A percentile compares a stretch with the other conserved stretches of the same genome.
phyloP scores from a whole-genome alignment of 2,329 filamentous ascomycete genomes.

The Ophiostoma sp. region DNA sequence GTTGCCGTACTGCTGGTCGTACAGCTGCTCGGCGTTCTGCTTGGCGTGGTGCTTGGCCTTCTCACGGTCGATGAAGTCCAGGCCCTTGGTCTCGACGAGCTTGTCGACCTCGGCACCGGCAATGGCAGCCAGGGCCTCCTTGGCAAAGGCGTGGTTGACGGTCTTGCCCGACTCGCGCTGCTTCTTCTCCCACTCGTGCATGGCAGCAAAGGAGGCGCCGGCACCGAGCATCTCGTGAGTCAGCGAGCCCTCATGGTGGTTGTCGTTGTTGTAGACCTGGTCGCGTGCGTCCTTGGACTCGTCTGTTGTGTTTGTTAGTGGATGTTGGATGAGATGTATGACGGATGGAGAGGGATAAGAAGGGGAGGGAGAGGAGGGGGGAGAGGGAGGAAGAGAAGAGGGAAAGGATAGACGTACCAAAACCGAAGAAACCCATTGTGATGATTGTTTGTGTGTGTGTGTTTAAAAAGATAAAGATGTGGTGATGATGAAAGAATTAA shows the following conservation, averaged over 20 bases:
- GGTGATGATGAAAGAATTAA: not conserved
- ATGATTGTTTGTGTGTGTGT: constrained; percentile 7
- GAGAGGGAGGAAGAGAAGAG: no score
- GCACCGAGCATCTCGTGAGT: constrained; percentile 71
- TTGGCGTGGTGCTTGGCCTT: constrained; percentile 55
- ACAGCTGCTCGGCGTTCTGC: constrained; percentile 54
- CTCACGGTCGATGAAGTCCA: constrained; percentile 54
- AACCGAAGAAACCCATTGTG: constrained; percentile 28
- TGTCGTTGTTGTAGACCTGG: constrained; percentile 38
- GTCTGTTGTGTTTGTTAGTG: constrained; percentile 31
- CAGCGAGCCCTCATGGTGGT: constrained; percentile 54
- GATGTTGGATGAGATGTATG: not conserved
- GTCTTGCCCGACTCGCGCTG: constrained; percentile 66
- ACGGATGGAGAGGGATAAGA: not conserved
- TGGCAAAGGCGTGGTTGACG: constrained; percentile 68
- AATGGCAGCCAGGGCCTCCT: constrained; percentile 68
- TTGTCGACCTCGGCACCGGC: constrained; percentile 72
- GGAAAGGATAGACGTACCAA: constrained; percentile 21
- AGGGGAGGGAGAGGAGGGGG: no score
- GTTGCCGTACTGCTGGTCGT: constrained; percentile 56
- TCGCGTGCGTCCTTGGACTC: constrained; percentile 42
- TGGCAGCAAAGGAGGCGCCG: constrained; percentile 70
- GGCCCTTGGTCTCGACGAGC: constrained; percentile 65
- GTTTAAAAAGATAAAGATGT: constrained; percentile 3
- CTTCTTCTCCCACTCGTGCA: constrained; percentile 73